Percentiles rank a stretch among this genome's conserved stretches.
Evolutionary conservation across 2,329 filamentous ascomycete species (phyloP).

Genomic region (Aspergillus japonicus): DNA sequence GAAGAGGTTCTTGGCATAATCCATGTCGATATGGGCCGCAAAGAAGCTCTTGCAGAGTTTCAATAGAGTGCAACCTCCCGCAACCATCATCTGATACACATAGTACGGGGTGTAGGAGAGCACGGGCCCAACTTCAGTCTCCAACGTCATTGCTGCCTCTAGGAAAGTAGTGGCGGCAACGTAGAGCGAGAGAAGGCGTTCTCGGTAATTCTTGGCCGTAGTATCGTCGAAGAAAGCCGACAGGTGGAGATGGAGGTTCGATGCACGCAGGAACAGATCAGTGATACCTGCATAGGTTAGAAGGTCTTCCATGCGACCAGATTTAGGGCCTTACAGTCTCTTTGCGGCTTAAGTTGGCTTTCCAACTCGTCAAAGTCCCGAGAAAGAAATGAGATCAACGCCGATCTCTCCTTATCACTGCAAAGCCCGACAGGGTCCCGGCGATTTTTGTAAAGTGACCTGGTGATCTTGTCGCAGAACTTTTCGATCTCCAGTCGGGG

Average conservation of each 20-base stretch:
- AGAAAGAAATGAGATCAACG: constrained; percentile 46
- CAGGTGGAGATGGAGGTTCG: constrained; percentile 49
- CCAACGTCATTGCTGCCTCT: constrained; percentile 47
- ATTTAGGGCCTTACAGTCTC: constrained; percentile 36
- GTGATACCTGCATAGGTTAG: constrained; percentile 39
- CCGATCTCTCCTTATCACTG: constrained; percentile 44
- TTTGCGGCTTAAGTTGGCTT: constrained; percentile 47
- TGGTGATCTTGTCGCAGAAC: constrained; percentile 59
- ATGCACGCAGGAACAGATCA: constrained; percentile 48
- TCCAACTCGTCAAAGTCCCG: constrained; percentile 53
- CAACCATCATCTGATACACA: constrained; percentile 66
- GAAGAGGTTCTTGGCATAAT: constrained; percentile 58
- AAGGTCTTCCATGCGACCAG: neutral
- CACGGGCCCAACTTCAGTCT: constrained; percentile 46
- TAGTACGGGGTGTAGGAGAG: constrained; percentile 59
- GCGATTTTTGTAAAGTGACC: constrained; percentile 56
- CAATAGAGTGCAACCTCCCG: constrained; percentile 62
- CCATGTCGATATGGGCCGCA: constrained; percentile 55
- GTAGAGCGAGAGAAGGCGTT: constrained; percentile 47
- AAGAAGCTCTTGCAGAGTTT: constrained; percentile 68
- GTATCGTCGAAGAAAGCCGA: constrained; percentile 53
- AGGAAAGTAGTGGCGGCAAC: constrained; percentile 48
- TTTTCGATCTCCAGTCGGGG: constrained; percentile 57
- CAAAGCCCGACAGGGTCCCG: constrained; percentile 54
- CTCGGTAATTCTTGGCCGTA: constrained; percentile 46